These are phyloP conservation scores for Podila minutissima DNA, from an alignment of 192 early-diverging fungal genomes.

Conservation along the genomic window DNA sequence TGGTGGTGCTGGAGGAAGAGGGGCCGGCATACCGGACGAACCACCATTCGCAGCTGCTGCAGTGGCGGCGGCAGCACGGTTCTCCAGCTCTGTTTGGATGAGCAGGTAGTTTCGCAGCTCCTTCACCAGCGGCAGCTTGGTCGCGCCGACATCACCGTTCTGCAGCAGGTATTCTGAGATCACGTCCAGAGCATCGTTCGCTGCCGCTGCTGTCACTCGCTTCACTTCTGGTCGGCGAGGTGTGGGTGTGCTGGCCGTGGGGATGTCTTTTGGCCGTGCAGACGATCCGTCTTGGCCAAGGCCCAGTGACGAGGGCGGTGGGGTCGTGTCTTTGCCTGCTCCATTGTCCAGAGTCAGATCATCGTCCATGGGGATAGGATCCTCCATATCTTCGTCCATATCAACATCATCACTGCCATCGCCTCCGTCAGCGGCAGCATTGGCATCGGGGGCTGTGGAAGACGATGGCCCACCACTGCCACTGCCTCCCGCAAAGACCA, in stretches of 20 bases:
- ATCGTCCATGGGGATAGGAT: neutral
- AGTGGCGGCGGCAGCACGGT: neutral
- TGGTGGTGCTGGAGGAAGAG: neutral
- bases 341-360: no score
- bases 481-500: neutral
- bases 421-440: constrained; percentile 10
- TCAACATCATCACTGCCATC: constrained; percentile 34
- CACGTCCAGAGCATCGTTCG: constrained; percentile 45
- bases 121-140: constrained; percentile 44
- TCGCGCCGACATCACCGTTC: constrained; percentile 46
- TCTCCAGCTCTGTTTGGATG: constrained; percentile 31
- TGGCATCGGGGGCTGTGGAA: neutral
- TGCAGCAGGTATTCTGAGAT: constrained; percentile 49
- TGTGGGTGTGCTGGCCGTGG: neutral
- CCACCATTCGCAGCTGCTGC: neutral
- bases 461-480: neutral
- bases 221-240: constrained; percentile 36
- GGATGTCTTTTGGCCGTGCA: no score
- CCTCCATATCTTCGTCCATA: constrained; percentile 42
- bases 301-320: no score
- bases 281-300: no score
- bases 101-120: constrained; percentile 45
- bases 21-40: neutral
- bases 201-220: constrained; percentile 29
- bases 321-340: no score